A percentile compares a stretch with the other conserved stretches of the same genome.
These are phyloP conservation scores for Brassica napus DNA, from an alignment of 345 rosid genomes.

Conservation along the genomic window Da-Ae NC_063439.1:2416501-2417000, in stretches of 20 bases:
- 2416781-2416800: constrained; percentile 70
- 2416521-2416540: constrained; percentile 22
- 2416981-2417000: constrained; percentile 17
- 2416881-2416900: constrained; percentile 12
- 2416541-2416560: constrained; percentile 2
- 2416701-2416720: constrained; percentile 72
- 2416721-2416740: constrained; percentile 75
- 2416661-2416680: constrained; percentile 81
- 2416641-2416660: constrained; percentile 56
- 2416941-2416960: background rate
- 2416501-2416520: constrained; percentile 1
- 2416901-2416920: constrained; percentile 8
- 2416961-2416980: constrained; percentile 2
- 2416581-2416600: constrained; percentile 7
- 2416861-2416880: constrained; percentile 26
- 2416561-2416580: constrained; percentile 14
- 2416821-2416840: constrained; percentile 86
- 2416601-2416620: constrained; percentile 3
- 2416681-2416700: constrained; percentile 91
- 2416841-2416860: constrained; percentile 63
- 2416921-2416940: constrained; percentile 10
- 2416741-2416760: constrained; percentile 92
- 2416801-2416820: constrained; percentile 74
- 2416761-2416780: constrained; percentile 94
- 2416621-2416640: constrained; percentile 8